Percentiles rank a stretch among this genome's conserved stretches.
phyloP scores from a whole-genome alignment of 2,329 filamentous ascomycete species.

The Teratosphaeria destructans region DNA sequence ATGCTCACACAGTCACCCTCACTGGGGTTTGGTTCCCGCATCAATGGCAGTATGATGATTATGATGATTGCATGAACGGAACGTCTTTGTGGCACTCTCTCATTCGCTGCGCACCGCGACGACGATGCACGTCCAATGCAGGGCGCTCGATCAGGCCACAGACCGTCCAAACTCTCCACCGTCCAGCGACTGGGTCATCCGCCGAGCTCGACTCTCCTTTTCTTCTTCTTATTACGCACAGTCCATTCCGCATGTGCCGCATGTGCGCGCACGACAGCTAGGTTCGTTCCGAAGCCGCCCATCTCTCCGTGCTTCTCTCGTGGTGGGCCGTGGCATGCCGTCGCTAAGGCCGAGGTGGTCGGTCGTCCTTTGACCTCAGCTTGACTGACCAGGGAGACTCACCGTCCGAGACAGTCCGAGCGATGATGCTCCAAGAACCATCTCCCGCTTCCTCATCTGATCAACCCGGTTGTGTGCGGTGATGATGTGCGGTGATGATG shows the following conservation, averaged over 20 bases:
- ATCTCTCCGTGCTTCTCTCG: neutral
- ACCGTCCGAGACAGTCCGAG: neutral
- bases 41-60: neutral
- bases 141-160: neutral
- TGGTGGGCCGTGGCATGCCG: neutral
- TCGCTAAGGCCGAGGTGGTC: neutral
- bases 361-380: neutral
- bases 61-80: constrained; percentile 2
- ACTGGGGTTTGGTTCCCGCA: neutral
- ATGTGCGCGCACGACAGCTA: neutral
- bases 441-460: too few relatives aligned
- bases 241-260: neutral
- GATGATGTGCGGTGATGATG: neutral
- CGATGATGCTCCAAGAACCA: neutral
- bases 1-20: neutral
- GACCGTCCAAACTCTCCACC: neutral
- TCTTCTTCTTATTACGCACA: neutral
- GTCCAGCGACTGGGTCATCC: neutral
- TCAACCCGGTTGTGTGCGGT: neutral
- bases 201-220: neutral
- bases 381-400: neutral
- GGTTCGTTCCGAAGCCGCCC: neutral
- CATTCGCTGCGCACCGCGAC: constrained; percentile 5
- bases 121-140: constrained; percentile 3
- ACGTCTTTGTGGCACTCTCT: constrained; percentile 6